A percentile compares a stretch with the other conserved stretches of the same genome.
These are phyloP conservation scores for Kalanchoe fedtschenkoi DNA, from an alignment of 164 flowering plant genomes.

Conservation along the genomic window DNA sequence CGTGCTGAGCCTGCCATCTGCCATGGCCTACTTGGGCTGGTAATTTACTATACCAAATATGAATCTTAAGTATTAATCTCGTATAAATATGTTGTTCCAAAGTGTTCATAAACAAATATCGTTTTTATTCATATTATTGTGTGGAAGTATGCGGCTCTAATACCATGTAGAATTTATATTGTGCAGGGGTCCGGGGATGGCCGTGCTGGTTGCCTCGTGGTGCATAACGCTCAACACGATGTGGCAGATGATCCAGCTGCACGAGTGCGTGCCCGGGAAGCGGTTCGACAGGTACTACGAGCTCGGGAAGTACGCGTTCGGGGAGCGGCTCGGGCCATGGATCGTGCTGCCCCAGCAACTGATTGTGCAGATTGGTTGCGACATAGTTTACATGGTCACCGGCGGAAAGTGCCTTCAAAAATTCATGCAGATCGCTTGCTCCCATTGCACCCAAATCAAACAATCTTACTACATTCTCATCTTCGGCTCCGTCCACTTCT, in stretches of 20 bases:
- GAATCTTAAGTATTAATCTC: neutral
- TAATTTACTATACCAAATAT: constrained; percentile 6
- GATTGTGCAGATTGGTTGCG: constrained; percentile 74
- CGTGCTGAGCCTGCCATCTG: constrained; percentile 83
- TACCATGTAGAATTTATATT: neutral
- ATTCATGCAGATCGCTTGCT: constrained; percentile 65
- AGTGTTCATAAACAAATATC: too few relatives aligned
- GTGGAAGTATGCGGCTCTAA: too few relatives aligned
- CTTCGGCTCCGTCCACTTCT: constrained; percentile 64
- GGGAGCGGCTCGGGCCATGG: constrained; percentile 72
- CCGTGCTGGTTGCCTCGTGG: constrained; percentile 62
- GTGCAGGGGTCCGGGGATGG: constrained; percentile 75
- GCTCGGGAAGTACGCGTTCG: constrained; percentile 67
- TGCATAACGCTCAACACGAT: constrained; percentile 71
- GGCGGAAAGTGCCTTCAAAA: constrained; percentile 80
- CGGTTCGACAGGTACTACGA: constrained; percentile 75
- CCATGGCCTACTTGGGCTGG: constrained; percentile 93
- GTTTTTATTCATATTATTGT: too few relatives aligned
- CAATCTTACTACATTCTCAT: constrained; percentile 83
- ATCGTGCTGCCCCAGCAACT: constrained; percentile 84
- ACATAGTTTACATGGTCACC: constrained; percentile 88
- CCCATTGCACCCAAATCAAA: constrained; percentile 38
- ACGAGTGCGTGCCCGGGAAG: constrained; percentile 69
- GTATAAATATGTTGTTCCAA: neutral
- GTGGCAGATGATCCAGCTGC: constrained; percentile 86